Conservation (phyloP, 257 asterid genomes). For the Pogostemon cablin region DNA sequence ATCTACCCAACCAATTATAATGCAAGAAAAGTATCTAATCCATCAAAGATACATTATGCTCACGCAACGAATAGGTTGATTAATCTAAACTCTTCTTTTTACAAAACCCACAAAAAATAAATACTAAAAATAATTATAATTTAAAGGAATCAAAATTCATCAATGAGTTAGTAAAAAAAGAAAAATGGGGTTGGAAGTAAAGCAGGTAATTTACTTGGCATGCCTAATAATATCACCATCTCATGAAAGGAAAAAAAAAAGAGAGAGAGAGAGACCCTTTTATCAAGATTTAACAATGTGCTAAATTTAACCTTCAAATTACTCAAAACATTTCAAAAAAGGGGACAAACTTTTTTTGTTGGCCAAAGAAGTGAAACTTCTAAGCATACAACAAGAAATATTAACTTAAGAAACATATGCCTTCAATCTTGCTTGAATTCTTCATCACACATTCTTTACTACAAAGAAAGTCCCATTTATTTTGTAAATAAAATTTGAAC, state of each 20-base stretch:
- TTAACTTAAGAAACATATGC: constrained; percentile 21
- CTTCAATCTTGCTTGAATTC: constrained; percentile 22
- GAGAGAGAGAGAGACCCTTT: no score
- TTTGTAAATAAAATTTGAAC: not conserved
- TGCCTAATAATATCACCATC: constrained; percentile 23
- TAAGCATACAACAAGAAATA: constrained; percentile 27
- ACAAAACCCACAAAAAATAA: not conserved
- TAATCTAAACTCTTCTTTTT: constrained; percentile 18
- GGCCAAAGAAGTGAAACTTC: constrained; percentile 34
- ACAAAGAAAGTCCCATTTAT: constrained; percentile 16
- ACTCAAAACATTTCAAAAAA: constrained; percentile 38
- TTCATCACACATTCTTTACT: constrained; percentile 37
- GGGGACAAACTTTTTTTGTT: constrained; percentile 17
- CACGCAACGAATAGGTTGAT: constrained; percentile 47
- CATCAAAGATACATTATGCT: constrained; percentile 27
- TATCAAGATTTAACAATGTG: constrained; percentile 33
- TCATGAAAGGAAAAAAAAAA: not conserved
- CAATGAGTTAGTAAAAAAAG: no score
- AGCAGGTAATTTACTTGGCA: no score
- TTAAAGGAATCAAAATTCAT: not conserved
- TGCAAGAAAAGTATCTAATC: constrained; percentile 47
- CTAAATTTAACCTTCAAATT: constrained; percentile 29
- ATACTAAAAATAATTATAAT: not conserved
- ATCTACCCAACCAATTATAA: constrained; percentile 40
- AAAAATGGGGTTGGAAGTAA: no score